phyloP scores from a whole-genome alignment of 441 rosid genomes.

The Pelargonium exstipulatum region DNA sequence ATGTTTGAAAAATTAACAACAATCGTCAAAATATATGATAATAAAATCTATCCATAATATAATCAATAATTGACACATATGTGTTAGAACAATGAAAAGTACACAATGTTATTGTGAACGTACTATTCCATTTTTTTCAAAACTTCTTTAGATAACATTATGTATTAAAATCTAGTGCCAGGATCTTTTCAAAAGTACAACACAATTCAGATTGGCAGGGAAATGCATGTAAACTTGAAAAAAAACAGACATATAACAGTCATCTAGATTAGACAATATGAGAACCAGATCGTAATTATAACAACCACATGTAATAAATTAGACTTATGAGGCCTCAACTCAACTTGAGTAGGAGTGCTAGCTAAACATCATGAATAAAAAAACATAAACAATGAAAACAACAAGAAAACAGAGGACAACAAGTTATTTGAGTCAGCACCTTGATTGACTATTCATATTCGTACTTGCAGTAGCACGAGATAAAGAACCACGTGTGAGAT shows the following conservation, averaged over 20 bases:
- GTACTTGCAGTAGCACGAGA: slow-evolving; percentile 93
- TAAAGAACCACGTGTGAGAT: slow-evolving; percentile 66
- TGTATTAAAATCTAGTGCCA: not conserved
- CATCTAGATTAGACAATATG: not conserved
- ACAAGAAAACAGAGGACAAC: not conserved
- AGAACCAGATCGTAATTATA: not conserved
- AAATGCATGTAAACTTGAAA: not conserved
- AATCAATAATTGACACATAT: not conserved
- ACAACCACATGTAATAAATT: not conserved
- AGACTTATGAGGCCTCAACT: not conserved
- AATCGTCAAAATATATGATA: not conserved
- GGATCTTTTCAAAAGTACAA: not conserved
- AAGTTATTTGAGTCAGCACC: slow-evolving; percentile 33
- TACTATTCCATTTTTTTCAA: not conserved
- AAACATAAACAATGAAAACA: not conserved
- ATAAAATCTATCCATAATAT: not conserved
- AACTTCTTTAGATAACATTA: not conserved
- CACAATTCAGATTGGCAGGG: not conserved
- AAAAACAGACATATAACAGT: not conserved
- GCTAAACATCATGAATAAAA: not conserved
- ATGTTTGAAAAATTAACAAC: not conserved
- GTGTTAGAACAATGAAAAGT: not conserved
- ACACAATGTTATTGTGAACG: not conserved
- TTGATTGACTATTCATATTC: slow-evolving; percentile 97
- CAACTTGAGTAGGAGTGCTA: not conserved